These are phyloP conservation scores for Rhizoclosmatium globosum DNA, from an alignment of 192 early-diverging fungal species.

Conservation along the genomic window DNA sequence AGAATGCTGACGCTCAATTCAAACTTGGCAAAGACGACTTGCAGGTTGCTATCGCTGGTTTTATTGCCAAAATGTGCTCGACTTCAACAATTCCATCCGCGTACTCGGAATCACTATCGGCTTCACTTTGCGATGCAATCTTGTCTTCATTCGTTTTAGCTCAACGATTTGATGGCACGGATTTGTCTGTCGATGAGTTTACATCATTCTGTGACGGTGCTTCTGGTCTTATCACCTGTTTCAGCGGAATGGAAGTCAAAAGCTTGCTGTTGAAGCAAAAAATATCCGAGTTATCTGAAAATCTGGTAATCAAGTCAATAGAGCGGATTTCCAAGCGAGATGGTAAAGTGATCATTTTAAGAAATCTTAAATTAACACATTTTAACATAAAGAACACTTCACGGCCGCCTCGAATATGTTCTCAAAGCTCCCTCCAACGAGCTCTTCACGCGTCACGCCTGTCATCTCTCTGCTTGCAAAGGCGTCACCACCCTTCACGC, in stretches of 20 bases:
- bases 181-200: not conserved
- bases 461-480: no score
- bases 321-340: not conserved
- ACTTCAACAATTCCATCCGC: constrained; percentile 24
- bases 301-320: not conserved
- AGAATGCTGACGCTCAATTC: constrained; percentile 22
- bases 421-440: no score
- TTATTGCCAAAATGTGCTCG: constrained; percentile 34
- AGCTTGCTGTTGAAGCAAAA: not conserved
- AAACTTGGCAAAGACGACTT: constrained; percentile 1
- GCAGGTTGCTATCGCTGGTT: constrained; percentile 1
- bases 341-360: not conserved
- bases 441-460: no score
- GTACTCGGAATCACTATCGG: constrained; percentile 11
- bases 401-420: no score
- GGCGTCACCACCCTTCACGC: no score
- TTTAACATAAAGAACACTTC: no score
- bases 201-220: constrained; percentile 9
- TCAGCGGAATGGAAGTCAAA: not conserved
- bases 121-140: constrained; percentile 15
- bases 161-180: constrained; percentile 1
- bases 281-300: not conserved
- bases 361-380: no score
- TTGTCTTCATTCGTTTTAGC: not conserved
- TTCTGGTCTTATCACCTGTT: not conserved